Evolutionary conservation across 1,284 basidiomycete genomes (phyloP), one percentile per base, ranked within the genome.

Genomic region (Ceratobasidium sp.): DNA sequence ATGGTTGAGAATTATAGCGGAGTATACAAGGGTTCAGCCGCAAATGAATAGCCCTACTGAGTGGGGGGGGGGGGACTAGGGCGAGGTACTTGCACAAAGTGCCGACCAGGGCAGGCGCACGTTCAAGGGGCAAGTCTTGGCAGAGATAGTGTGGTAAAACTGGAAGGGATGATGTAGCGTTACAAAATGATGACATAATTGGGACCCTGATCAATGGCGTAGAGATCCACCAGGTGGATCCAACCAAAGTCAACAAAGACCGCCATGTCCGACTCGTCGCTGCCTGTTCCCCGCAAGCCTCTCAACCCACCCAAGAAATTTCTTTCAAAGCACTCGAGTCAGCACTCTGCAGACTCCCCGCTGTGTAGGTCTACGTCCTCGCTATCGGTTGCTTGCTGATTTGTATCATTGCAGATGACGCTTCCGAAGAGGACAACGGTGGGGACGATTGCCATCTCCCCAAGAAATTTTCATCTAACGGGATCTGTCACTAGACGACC

Each of bases 401-500:
- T 16, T 66, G 49, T 12, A 58, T 54, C 21, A 60, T 21, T 7
- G 69, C 44, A 46, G 72, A 73, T 49, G 72, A 73, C 58, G 72
- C 72, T 44, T 73, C 72, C 3, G 72, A 73, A 36, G 72, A 73
- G 53, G 72, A 73, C 62, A 73, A 73, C 54, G 72, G 72, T 72
- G 48, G 14, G 69, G 51, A 14, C 16, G 30, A 25, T 53, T 53
- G 40, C 60, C 12, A 53, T 38, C 42, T 21, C 16, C 4, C 44
- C n/a, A 56, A 21, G n/a, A 3, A 62, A 18, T 63, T 28, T 1
- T 9, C 14, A 25, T 28, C 61, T 63, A 38, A 63, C 30, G 7
- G 3, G 3, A 48, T 63, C 23, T 53, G 11, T 49, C 21, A 16
- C 12, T 38, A 66, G 63, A 66, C 49, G 63, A 66, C 63, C 49